phyloP scores from a whole-genome alignment of 2,329 filamentous ascomycete species.

The Bipolaris bicolor region DNA sequence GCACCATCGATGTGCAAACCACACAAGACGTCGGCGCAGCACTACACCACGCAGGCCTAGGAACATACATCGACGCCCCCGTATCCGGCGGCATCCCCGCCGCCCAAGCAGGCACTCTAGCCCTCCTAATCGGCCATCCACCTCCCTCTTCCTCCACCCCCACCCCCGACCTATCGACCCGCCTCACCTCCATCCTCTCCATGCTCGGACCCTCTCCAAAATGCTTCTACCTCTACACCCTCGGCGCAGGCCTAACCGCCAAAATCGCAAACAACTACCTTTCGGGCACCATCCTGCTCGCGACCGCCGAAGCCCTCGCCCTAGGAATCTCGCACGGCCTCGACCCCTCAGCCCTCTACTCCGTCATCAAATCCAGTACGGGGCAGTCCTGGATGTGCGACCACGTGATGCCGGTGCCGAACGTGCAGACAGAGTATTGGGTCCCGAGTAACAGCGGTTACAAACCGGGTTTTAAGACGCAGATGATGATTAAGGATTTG shows the following conservation, averaged over 20 bases:
- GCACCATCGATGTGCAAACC: conserved; percentile 40
- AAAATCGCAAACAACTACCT: conserved; percentile 47
- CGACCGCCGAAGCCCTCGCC: conserved; percentile 41
- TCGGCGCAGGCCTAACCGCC: conserved; percentile 40
- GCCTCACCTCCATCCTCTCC: conserved; percentile 19
- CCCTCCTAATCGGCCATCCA: conserved; percentile 38
- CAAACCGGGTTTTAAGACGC: conserved; percentile 42
- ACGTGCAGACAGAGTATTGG: conserved; percentile 36
- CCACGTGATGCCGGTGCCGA: conserved; percentile 42
- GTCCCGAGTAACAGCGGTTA: conserved; percentile 45
- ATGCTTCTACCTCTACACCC: conserved; percentile 37
- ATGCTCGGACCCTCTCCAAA: conserved; percentile 37
- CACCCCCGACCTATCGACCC: conserved; percentile 10
- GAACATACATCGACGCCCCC: conserved; percentile 40
- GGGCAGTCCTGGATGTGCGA: conserved; percentile 46
- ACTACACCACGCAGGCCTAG: conserved; percentile 19
- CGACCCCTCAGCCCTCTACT: conserved; percentile 34
- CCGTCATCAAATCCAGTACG: conserved; percentile 39
- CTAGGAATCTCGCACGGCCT: conserved; percentile 41
- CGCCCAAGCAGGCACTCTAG: conserved; percentile 34
- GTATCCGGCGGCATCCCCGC: conserved; percentile 45
- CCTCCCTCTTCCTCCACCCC: neutral
- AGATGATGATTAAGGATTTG: conserved; percentile 47
- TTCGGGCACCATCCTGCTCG: conserved; percentile 39
- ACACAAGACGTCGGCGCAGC: conserved; percentile 33